Evolutionary conservation across 108 stramenopile genomes (phyloP), one percentile per base, ranked within the genome.

Genomic region (Cyclotella choctawhatcheeana): DNA sequence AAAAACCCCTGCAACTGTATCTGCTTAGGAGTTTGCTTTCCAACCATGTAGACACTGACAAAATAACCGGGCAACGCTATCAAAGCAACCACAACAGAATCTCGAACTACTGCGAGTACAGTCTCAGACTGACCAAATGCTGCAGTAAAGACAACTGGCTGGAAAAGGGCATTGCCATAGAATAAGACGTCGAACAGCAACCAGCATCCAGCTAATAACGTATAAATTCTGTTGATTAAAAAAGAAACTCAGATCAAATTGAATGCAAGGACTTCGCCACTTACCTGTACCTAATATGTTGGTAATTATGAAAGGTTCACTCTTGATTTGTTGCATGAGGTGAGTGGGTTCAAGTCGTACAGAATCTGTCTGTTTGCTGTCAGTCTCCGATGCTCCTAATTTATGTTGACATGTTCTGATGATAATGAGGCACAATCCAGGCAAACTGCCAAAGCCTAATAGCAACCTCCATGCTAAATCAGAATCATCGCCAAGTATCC

Each of bases 91-190:
- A 85, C 29, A 13, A 71, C 65, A 22, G 80, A 69, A 62, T 85
- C 83, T 37, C 71, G 55, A 12, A 83, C 69, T 30, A 44, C 51
- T 14, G 70, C 79, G 26, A 58, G 70, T 27, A 78, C 69, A 8
- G 84, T 55, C 22, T 77, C 67, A 2, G 81, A 62, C 33, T 74
- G 37, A 67, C 94, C 94, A 84, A 96, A 96, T 2, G 90, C 90
- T 24, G 94, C 88, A 35, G 82, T 69, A 58, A 96, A 62, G 2
- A 96, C 94, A 61, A 93, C 79, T 0, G 91, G 89, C 66, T 96
- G 92, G 72, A 96, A 96, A 6, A 96, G 66, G 0, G 91, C 82
- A 69, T 96, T 96, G 18, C 94, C 94, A 65, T 96, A 96, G 72
- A 96, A 93, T 37, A 96, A 53, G 17, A 96, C 79, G 70, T 96